Evolutionary conservation across 2,329 filamentous ascomycete genomes (phyloP), one percentile per base, ranked within the genome.

Genomic region (Decorospora gaudefroyi): DNA sequence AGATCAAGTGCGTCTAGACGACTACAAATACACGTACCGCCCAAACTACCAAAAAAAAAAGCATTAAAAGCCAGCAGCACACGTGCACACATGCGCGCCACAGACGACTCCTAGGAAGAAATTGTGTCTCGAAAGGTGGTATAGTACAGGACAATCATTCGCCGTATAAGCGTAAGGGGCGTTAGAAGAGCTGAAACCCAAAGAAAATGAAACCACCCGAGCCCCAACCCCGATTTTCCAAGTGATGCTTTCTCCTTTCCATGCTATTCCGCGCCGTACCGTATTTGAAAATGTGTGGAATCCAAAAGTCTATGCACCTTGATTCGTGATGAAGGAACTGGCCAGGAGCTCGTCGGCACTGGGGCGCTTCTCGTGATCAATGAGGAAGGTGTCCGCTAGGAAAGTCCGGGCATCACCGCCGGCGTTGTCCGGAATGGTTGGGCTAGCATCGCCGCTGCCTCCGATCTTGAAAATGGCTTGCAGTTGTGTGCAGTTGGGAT

Each of bases 381-480:
- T 86, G 76, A 97, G 90, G 74, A 99, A 99, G 0, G 93, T 96
- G 74, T 88, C 84, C 42, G 81, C 80, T 54, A 99, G 75, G 75
- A 99, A 99, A 30, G 80, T 80, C 69, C 86, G 82, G 4, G 90
- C 92, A 57, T 96, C 92, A 23, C 85, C 81, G 61, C 89, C 93
- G 9, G 90, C 90, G 58, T 86, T 82, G 9, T 95, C 89, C 0
- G 93, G 93, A 42, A 96, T 87, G 11, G 89, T 91, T 0, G 93
- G 93, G 30, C 88, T 85, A 16, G 90, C 90, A 70, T 89, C 87
- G 56, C 87, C 85, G 54, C 87, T 90, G 26, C 91, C 91, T 22
- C 75, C 75, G 68, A 99, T 97, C 76, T 96, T 96, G 79, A 99
- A 99, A 65, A 99, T 96, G 48, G 93, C 93, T 70, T 99, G 93